phyloP scores from a whole-genome alignment of 352 stramenopile species.

The Phytopythium sindhum region DNA sequence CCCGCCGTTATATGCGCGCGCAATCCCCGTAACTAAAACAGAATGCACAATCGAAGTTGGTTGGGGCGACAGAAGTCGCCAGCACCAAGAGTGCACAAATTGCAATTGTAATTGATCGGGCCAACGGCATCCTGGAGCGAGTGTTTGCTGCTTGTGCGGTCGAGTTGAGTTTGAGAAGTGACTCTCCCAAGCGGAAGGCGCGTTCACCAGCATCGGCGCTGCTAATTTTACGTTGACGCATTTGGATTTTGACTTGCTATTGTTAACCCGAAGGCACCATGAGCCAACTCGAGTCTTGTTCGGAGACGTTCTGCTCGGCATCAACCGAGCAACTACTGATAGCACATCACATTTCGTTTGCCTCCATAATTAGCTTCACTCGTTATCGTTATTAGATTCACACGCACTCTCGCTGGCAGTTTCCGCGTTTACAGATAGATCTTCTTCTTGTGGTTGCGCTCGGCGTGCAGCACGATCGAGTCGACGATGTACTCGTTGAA shows the following conservation, averaged over 20 bases:
- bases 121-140: too few relatives aligned
- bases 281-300: background rate
- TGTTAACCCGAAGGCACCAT: too few relatives aligned
- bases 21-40: background rate
- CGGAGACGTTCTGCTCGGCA: too few relatives aligned
- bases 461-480: slow-evolving; percentile 53
- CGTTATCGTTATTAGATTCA: background rate
- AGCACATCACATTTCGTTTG: background rate
- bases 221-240: too few relatives aligned
- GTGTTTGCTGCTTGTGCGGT: too few relatives aligned
- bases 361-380: background rate
- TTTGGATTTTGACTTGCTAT: too few relatives aligned
- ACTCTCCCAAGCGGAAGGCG: too few relatives aligned
- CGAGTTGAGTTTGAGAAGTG: too few relatives aligned
- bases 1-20: background rate
- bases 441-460: slow-evolving; percentile 53
- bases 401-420: background rate
- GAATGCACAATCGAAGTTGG: background rate
- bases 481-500: slow-evolving; percentile 73
- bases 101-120: background rate
- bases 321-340: too few relatives aligned
- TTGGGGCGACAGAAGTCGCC: background rate
- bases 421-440: slow-evolving; percentile 45
- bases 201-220: too few relatives aligned
- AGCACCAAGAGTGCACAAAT: background rate